Percentiles rank a stretch among this genome's conserved stretches.
Conservation (phyloP, 768 basidiomycete species). For the Pisolithus albus region DNA sequence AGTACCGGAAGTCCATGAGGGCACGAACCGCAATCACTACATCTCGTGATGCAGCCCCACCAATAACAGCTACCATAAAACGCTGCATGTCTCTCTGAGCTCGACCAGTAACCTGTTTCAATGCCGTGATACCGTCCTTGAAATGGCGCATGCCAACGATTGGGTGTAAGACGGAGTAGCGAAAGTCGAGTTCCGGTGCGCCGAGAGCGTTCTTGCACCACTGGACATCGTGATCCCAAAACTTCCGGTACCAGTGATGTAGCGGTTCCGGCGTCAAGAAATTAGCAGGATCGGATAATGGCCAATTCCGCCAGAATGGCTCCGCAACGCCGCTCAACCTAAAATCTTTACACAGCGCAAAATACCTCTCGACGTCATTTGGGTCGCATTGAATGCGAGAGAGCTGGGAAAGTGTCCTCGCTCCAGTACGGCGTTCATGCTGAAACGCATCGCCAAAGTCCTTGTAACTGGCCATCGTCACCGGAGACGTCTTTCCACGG, state of each 20-base stretch:
- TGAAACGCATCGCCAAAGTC: conserved; percentile 26
- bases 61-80: conserved; percentile 30
- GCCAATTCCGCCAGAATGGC: conserved; percentile 35
- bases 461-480: conserved; percentile 25
- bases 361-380: not conserved
- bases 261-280: conserved; percentile 34
- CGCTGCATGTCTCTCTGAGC: conserved; percentile 33
- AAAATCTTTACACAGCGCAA: not conserved
- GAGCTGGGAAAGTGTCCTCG: conserved; percentile 17
- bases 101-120: conserved; percentile 37
- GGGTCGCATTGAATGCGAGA: conserved; percentile 1
- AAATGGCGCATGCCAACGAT: conserved; percentile 31
- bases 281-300: conserved; percentile 23
- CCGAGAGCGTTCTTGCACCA: conserved; percentile 33
- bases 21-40: conserved; percentile 30
- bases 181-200: conserved; percentile 8
- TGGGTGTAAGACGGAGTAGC: conserved; percentile 1
- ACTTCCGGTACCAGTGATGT: conserved; percentile 33
- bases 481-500: conserved; percentile 23
- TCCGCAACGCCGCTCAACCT: conserved; percentile 5
- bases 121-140: conserved; percentile 30
- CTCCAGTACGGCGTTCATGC: conserved; percentile 19
- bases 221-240: conserved; percentile 33
- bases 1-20: conserved; percentile 33
- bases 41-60: conserved; percentile 22